phyloP scores from a whole-genome alignment of 208 protist species.

The Leishmania tarentolae region DNA sequence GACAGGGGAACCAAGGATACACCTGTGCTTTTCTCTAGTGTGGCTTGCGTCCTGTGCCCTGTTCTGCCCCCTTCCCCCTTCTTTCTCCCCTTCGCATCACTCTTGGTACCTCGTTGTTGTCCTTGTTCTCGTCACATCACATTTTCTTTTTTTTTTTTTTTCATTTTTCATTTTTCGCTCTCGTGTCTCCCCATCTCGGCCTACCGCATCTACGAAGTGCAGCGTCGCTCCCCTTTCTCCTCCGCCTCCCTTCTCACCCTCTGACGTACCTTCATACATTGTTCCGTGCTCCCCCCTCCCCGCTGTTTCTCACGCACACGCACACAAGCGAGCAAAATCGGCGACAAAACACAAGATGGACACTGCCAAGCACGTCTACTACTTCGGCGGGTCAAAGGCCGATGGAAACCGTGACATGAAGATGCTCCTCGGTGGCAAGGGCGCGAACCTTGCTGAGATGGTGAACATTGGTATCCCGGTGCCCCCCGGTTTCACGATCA shows the following conservation, averaged over 20 bases:
- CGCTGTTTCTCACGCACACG: background rate
- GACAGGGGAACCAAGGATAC: background rate
- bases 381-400: slow-evolving; percentile 75
- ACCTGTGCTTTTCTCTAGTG: background rate
- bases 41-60: background rate
- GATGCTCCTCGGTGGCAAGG: slow-evolving; percentile 94
- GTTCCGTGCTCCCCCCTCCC: background rate
- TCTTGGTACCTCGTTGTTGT: background rate
- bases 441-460: slow-evolving; percentile 94
- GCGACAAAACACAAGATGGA: slow-evolving; percentile 24
- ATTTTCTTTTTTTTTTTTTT: background rate
- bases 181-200: background rate
- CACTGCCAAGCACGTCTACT: slow-evolving; percentile 77
- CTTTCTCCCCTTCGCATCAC: background rate
- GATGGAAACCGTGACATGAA: slow-evolving; percentile 90
- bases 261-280: background rate
- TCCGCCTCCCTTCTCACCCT: background rate
- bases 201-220: too few species aligned
- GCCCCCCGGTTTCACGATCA: slow-evolving; percentile 94
- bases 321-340: background rate
- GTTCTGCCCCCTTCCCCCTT: background rate
- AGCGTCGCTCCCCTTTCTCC: background rate
- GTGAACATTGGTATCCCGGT: slow-evolving; percentile 92
- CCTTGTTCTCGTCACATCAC: background rate
- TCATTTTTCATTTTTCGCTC: slow-evolving; percentile 8